Evolutionary conservation across 163 green algal species (phyloP), one percentile per base, ranked within the genome.

Genomic region (Prototheca cutis): DNA sequence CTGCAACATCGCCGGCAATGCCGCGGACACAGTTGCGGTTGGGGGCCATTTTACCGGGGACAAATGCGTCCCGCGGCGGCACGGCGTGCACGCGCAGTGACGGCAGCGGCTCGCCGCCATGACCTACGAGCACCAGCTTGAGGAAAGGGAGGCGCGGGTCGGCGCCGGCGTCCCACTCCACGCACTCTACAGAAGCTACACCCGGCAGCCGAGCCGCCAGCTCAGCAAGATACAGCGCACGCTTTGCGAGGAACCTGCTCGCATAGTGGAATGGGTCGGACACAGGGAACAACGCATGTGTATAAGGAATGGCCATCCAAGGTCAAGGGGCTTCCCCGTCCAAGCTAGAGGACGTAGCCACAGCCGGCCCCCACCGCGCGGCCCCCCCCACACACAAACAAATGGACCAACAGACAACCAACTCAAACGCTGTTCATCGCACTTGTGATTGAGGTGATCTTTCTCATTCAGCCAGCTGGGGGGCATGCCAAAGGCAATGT

Each of bases 171-270:
- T 34, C 54, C 75, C 71, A 80, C 13, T 25, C 42, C 3, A 74
- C 25, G 32, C 48, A n/a, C 23, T 31, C 36, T 33, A 76, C 60
- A 27, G 52, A 13, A 2, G 51, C 42, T 6, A 63, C 48, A n/a
- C 48, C 55, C 5, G n/a, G 29, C 21, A 90, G 63, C n/a, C 64
- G 53, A 1, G 24, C 19, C 4, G 76, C 59, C 19, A 89, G 6
- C 1, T 71, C 66, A 10, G 68, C 48, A 13, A 91, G 67, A 61
- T 85, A 90, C 6, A 82, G 45, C 0, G 65, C 68, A 2, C 83
- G 73, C 40, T 75, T 77, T n/a, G 71, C 72, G 59, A 84, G 73
- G 58, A 88, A 91, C 39, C 84, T 65, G 49, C n/a, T n/a, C n/a
- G n/a, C n/a, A n/a, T n/a, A n/a, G n/a, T n/a, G n/a, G n/a, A n/a